phyloP scores from a whole-genome alignment of 306 rosid genomes.

The Malus domestica region ASM211411v1 NC_041793.1:43543001-43543500 shows the following conservation, averaged over 20 bases:
- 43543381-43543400: conserved; percentile 81
- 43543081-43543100: background rate
- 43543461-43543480: conserved; percentile 34
- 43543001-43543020: conserved; percentile 8
- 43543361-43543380: conserved; percentile 2
- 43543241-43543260: background rate
- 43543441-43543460: conserved; percentile 30
- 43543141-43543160: background rate
- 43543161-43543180: too few species aligned
- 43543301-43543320: background rate
- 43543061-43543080: background rate
- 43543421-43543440: conserved; percentile 58
- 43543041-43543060: background rate
- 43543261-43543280: background rate
- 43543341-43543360: background rate
- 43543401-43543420: conserved; percentile 96
- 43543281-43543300: background rate
- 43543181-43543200: too few species aligned
- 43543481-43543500: conserved; percentile 59
- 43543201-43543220: too few species aligned
- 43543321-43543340: background rate
- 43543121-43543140: background rate
- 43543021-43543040: background rate
- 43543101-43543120: background rate
- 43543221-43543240: background rate